phyloP scores from a whole-genome alignment of 2,329 filamentous ascomycete genomes.

The Pseudogymnoascus destructans region DNA sequence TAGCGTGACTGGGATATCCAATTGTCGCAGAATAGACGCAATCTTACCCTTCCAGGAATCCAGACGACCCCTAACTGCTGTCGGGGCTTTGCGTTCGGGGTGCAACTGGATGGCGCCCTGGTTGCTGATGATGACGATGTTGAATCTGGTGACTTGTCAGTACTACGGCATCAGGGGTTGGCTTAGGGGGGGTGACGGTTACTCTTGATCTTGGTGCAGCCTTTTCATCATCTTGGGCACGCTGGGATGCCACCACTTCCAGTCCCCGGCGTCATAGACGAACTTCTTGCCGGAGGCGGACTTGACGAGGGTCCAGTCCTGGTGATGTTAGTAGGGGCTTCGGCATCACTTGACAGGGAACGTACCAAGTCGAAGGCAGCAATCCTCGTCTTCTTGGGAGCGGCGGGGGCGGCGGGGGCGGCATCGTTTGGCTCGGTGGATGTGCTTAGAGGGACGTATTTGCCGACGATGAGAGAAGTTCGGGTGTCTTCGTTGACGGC shows the following conservation, averaged over 20 bases:
- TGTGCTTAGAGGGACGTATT: constrained; percentile 40
- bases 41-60: constrained; percentile 75
- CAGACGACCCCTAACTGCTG: constrained; percentile 53
- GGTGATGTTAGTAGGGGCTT: neutral
- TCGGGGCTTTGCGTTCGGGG: constrained; percentile 55
- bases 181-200: constrained; percentile 10
- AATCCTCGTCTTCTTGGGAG: constrained; percentile 37
- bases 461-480: constrained; percentile 60
- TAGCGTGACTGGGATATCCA: constrained; percentile 64
- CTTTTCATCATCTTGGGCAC: constrained; percentile 56
- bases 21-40: constrained; percentile 50
- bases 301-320: constrained; percentile 80
- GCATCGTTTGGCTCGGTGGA: constrained; percentile 15
- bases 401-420: neutral
- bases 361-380: constrained; percentile 57
- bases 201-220: constrained; percentile 57
- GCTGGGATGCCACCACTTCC: constrained; percentile 80
- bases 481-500: constrained; percentile 36
- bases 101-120: constrained; percentile 72
- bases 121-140: constrained; percentile 72
- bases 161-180: constrained; percentile 12
- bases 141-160: constrained; percentile 40
- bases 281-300: constrained; percentile 74
- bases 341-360: neutral
- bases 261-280: constrained; percentile 57